Evolutionary conservation across 495 filamentous ascomycete genomes (phyloP).

Genomic region (Cercophora scortea): DNA sequence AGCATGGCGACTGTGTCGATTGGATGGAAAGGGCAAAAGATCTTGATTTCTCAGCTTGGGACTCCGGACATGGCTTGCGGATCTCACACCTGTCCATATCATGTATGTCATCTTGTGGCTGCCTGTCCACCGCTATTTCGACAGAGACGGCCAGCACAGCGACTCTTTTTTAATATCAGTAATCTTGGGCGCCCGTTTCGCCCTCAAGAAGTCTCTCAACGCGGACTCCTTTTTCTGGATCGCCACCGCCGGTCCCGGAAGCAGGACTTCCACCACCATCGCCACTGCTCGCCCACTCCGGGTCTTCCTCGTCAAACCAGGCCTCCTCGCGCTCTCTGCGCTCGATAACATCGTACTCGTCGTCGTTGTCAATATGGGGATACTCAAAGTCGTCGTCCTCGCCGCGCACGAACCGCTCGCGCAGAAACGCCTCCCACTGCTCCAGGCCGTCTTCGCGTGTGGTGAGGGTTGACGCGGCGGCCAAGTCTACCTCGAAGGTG

Average conservation of each 20-base stretch:
- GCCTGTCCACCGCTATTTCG: neutral
- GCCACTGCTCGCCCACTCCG: conserved; percentile 48
- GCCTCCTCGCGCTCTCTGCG: conserved; percentile 51
- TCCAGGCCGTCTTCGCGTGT: conserved; percentile 57
- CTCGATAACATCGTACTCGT: conserved; percentile 61
- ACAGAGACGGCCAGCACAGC: neutral
- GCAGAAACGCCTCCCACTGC: conserved; percentile 62
- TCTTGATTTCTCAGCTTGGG: no score
- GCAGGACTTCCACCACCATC: conserved; percentile 20
- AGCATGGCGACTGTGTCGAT: no score
- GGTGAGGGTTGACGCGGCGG: conserved; percentile 39
- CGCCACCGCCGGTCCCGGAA: conserved; percentile 1
- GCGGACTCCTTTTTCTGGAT: conserved; percentile 37
- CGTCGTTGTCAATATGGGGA: conserved; percentile 55
- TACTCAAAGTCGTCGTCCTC: conserved; percentile 75
- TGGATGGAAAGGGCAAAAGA: no score
- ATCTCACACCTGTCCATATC: no score
- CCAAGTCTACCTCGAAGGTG: conserved; percentile 49
- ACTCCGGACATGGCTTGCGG: no score
- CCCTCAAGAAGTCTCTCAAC: conserved; percentile 39
- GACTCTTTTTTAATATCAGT: conserved; percentile 31
- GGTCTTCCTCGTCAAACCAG: conserved; percentile 74
- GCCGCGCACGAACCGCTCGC: conserved; percentile 60
- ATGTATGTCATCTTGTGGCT: no score
- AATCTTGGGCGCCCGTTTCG: conserved; percentile 79